Base-by-base conservation (phyloP, 352 stramenopile species). In the Pythium dissotocum region DNA sequence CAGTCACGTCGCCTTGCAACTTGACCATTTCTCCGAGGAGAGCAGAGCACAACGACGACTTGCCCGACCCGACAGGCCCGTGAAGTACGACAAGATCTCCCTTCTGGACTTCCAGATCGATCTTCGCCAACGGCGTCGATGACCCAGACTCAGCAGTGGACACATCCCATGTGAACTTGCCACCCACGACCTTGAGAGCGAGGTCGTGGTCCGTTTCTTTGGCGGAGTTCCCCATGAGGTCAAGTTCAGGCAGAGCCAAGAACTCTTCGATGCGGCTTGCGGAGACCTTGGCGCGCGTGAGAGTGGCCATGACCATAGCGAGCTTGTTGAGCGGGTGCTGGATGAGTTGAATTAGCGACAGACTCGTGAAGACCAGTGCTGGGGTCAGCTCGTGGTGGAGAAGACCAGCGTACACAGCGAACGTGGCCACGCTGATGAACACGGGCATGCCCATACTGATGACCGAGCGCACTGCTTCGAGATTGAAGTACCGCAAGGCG, bases 31-130 rank as follows among this genome's bases (percentile, higher is more conserved):
- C 96, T 14, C 95, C 94, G 4, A 99, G 65, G 58, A 99, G 78
- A 5, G 90, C 87, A 4, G 82, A 89, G n/a, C 98, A 79, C 2
- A 99, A 79, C 3, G 88, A 97, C 8, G 81, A 96, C 70, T 99
- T 99, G 24, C 95, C 95, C 63, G 69, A 83, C 1, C 95, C 96
- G 8, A 98, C 93, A 30, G 76, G 63, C 4, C 97, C 97, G 35
- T 98, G 83, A 4, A 99, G 70, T 1, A 88, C 89, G 7, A 97
- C 78, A 6, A 99, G 78, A 51, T 87, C 82, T 16, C 94, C 93
- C 38, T 13, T 46, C 10, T 46, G 38, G 13, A 46, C 38, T 46
- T 46, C 9, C 10, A 46, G 38, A 46, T 18, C 18, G 38, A 13
- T 14, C 4, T 14, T 6, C 8, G 4, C 10, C 38, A 46, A 14